Base-by-base conservation (phyloP, 2,329 filamentous ascomycete genomes). In the Colletotrichum destructivum region DNA sequence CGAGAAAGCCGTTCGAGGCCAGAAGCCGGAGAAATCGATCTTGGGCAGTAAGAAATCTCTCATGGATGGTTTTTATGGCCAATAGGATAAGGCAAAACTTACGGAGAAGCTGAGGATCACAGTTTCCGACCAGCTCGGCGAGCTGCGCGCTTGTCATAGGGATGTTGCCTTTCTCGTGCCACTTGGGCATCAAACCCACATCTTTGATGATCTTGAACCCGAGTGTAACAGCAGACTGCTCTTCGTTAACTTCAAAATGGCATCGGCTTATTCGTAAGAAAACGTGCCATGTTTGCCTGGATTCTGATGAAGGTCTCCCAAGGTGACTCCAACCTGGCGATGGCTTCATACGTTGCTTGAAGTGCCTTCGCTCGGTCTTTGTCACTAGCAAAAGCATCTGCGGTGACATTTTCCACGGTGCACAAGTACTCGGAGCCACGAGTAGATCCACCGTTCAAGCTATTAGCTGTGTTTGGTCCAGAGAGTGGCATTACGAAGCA, bases 71-170 rank as follows among this genome's bases (percentile, higher is more conserved):
- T 3, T 38, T 12, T n/a, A 13, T n/a, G 16, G 16, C 12, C 4
- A 4, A n/a, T 40, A 9, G 2, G 8, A 49, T 2, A 15, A 31
- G 4, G 13, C 23, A 35, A 15, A 3, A 44, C 67, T 70, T 40
- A 70, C 62, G 40, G 8, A 70, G 56, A 13, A 70, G 56, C 12
- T 44, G 40, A 16, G 67, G 49, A 12, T 70, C 67, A 21, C 46
- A 51, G 3, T 55, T 35, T 16, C 63, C 67, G 4, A 66, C 49
- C 2, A 70, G 62, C 16, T 49, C 18, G 2, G 67, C 67, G 21
- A 70, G 55, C n/a, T 70, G 47, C 9, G 8, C 7, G 38, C 62
- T 55, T 13, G 67, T 70, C 67, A 70, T 70, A 1, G 67, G 67
- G 16, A 61, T 18, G 21, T 61, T 61, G 15, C 62, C 56, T 18